phyloP scores from a whole-genome alignment of 495 filamentous ascomycete genomes.

The Podospora australis region DNA sequence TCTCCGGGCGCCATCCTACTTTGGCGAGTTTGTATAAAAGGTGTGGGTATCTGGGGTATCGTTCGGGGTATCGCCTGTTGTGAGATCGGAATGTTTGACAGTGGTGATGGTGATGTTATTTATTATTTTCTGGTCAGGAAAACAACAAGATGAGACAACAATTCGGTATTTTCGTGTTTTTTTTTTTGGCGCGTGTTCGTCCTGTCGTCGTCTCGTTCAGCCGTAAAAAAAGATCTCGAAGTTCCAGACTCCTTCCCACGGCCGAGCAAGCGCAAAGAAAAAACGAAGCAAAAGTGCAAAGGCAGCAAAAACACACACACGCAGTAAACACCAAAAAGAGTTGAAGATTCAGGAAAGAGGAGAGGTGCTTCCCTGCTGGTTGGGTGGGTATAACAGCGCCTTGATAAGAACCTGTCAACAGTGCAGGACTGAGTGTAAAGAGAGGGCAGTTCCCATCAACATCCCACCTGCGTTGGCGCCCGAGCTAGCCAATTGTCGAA shows the following conservation, averaged over 20 bases:
- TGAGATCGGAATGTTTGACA: not conserved
- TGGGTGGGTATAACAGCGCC: conserved; percentile 23
- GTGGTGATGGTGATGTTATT: no score
- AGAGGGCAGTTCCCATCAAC: not conserved
- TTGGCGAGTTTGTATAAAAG: not conserved
- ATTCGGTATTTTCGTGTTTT: not conserved
- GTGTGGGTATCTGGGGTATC: not conserved
- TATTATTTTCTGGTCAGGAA: no score
- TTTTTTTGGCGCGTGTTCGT: not conserved
- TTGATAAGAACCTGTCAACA: conserved; percentile 7
- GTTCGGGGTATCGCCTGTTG: not conserved
- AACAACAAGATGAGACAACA: not conserved
- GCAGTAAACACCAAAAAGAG: conserved; percentile 1
- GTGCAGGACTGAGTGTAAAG: not conserved
- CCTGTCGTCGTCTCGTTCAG: not conserved
- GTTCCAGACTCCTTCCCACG: conserved; percentile 10
- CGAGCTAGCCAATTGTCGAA: conserved; percentile 19
- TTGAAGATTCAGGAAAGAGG: not conserved
- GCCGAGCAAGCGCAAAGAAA: not conserved
- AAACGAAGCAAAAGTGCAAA: not conserved
- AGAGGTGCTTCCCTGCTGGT: not conserved
- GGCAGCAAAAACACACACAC: conserved; percentile 7
- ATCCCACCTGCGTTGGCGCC: conserved; percentile 17
- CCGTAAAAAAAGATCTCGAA: no score
- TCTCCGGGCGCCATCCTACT: conserved; percentile 43